Conservation (phyloP, 2,329 filamentous ascomycete species). For the Pseudonectria foliicola region DNA sequence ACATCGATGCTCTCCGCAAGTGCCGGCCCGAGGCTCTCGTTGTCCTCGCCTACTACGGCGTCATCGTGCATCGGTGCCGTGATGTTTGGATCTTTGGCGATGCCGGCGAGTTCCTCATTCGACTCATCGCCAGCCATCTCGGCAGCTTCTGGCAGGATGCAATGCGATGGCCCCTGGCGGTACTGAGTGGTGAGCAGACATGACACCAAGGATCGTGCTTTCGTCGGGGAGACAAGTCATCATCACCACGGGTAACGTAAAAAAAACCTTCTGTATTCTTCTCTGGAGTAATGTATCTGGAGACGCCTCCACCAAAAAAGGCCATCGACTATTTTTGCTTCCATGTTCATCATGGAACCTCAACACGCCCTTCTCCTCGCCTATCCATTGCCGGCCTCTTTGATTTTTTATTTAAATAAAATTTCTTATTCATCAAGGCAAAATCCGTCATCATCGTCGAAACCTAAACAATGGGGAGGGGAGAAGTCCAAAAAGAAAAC, state of each 20-base stretch:
- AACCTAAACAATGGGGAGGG: slow-evolving; percentile 2
- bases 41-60: slow-evolving; percentile 42
- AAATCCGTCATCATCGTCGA: background rate
- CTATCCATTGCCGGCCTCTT: background rate
- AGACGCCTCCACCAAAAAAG: slow-evolving; percentile 6
- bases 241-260: no score
- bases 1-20: slow-evolving; percentile 27
- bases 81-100: slow-evolving; percentile 33
- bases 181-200: slow-evolving; percentile 20
- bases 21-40: slow-evolving; percentile 36
- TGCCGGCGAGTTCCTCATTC: slow-evolving; percentile 25
- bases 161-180: slow-evolving; percentile 27
- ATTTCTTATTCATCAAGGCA: no score
- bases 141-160: slow-evolving; percentile 27
- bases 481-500: slow-evolving; percentile 1
- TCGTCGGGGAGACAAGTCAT: no score
- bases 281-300: slow-evolving; percentile 5
- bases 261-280: background rate
- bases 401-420: slow-evolving; percentile 2
- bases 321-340: slow-evolving; percentile 4
- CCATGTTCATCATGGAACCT: slow-evolving; percentile 1
- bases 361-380: no score
- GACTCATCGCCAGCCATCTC: slow-evolving; percentile 25
- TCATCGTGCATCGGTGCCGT: slow-evolving; percentile 37
- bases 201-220: slow-evolving; percentile 6